Evolutionary conservation across 1,284 basidiomycete genomes (phyloP).

Genomic region (Cryptococcus sp.): DNA sequence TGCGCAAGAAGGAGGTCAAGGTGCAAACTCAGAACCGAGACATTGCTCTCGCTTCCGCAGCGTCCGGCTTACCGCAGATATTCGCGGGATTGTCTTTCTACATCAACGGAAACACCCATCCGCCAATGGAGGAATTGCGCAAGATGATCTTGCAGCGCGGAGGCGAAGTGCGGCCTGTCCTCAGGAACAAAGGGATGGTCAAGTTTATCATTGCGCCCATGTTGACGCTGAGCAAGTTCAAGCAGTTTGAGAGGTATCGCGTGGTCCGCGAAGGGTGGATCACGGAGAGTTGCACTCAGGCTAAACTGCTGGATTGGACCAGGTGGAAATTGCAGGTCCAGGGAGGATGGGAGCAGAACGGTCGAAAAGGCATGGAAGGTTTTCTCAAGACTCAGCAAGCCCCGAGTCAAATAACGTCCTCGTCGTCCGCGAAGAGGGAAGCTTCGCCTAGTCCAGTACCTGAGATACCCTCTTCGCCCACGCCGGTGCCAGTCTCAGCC

Average conservation of each 20-base stretch:
- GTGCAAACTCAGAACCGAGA: conserved; percentile 79
- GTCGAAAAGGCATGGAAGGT: conserved; percentile 39
- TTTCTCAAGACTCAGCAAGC: conserved; percentile 28
- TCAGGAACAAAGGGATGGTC: conserved; percentile 43
- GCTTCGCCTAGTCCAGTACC: neutral
- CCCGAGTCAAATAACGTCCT: neutral
- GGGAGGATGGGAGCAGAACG: conserved; percentile 38
- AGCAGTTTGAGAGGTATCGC: conserved; percentile 85
- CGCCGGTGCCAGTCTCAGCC: neutral
- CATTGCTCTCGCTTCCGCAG: conserved; percentile 54
- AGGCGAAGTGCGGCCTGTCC: conserved; percentile 70
- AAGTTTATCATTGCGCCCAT: conserved; percentile 80
- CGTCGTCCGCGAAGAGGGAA: neutral
- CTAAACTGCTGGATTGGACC: conserved; percentile 58
- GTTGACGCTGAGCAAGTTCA: conserved; percentile 83
- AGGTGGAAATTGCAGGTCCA: conserved; percentile 42
- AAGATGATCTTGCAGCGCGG: conserved; percentile 80
- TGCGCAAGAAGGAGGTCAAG: conserved; percentile 86
- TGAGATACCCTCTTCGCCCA: neutral
- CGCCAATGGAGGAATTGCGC: conserved; percentile 81
- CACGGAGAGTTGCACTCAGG: conserved; percentile 68
- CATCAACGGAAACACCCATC: conserved; percentile 88
- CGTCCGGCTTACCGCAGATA: conserved; percentile 57
- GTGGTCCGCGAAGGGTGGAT: conserved; percentile 88
- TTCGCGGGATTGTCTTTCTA: conserved; percentile 76